These are phyloP conservation scores for Eremochloa ophiuroides DNA, from an alignment of 176 grass and related monocot genomes.

Conservation along the genomic window DNA sequence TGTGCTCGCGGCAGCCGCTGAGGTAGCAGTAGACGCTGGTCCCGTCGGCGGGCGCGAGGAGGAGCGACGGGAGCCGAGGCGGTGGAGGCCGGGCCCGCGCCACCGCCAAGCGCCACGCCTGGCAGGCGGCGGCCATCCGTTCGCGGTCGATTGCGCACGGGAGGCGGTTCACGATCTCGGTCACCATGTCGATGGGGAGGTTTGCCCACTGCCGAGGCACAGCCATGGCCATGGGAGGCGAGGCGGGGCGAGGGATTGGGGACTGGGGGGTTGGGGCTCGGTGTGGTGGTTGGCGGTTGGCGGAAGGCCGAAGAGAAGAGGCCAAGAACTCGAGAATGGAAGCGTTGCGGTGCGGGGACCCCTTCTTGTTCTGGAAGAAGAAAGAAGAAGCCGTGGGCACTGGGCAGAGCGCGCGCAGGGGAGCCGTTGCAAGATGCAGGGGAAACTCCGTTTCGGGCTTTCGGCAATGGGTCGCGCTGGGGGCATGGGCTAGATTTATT, in stretches of 20 bases:
- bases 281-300: neutral
- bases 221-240: neutral
- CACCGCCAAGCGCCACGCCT: neutral
- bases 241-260: no score
- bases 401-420: no score
- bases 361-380: neutral
- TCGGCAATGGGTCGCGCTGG: no score
- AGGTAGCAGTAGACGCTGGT: neutral
- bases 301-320: no score
- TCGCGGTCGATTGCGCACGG: neutral
- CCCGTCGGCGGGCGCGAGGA: neutral
- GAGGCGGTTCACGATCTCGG: neutral
- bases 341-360: neutral
- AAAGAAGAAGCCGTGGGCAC: no score
- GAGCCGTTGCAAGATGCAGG: no score
- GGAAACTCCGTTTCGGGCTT: no score
- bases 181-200: neutral
- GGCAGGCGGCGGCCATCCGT: neutral
- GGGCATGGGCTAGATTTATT: no score
- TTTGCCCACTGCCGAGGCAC: neutral
- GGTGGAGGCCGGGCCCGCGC: constrained; percentile 9
- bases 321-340: no score
- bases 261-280: no score
- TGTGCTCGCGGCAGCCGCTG: neutral
- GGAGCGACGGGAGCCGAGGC: neutral